Evolutionary conservation across 2,329 filamentous ascomycete genomes (phyloP).

Genomic region (Neonectria faginata): DNA sequence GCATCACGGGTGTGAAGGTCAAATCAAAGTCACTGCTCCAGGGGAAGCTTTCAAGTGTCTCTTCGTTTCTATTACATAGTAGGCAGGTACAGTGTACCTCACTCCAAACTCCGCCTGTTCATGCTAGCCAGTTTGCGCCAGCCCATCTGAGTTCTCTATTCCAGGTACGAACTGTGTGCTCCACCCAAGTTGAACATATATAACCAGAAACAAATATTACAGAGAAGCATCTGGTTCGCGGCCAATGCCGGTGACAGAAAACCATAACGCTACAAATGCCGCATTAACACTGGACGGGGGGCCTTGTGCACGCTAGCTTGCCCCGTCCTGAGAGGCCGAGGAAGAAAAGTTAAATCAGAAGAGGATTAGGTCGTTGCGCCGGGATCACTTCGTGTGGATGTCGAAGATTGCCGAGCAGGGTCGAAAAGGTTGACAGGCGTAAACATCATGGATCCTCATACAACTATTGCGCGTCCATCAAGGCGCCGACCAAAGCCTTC

Average conservation of each 20-base stretch:
- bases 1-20: background rate
- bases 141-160: conserved; percentile 32
- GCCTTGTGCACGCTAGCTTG: background rate
- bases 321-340: conserved; percentile 22
- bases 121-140: conserved; percentile 27
- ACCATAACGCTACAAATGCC: conserved; percentile 38
- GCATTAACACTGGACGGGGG: conserved; percentile 31
- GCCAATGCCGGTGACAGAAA: conserved; percentile 31
- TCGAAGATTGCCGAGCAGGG: conserved; percentile 27
- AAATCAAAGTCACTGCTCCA: background rate
- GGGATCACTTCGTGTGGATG: conserved; percentile 19
- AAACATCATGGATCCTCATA: conserved; percentile 46
- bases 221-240: conserved; percentile 42
- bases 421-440: conserved; percentile 27
- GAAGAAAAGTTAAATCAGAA: conserved; percentile 23
- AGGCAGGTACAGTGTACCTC: conserved; percentile 23
- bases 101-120: conserved; percentile 35
- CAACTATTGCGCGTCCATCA: conserved; percentile 36
- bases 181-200: conserved; percentile 36
- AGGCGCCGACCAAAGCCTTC: conserved; percentile 31
- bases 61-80: conserved; percentile 29
- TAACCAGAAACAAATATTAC: conserved; percentile 49
- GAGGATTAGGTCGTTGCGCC: conserved; percentile 16
- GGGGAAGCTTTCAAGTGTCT: conserved; percentile 8
- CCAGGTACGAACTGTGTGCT: conserved; percentile 28